These are phyloP conservation scores for Fomitopsis betulina DNA, from an alignment of 1,284 basidiomycete genomes.

Conservation along the genomic window DNA sequence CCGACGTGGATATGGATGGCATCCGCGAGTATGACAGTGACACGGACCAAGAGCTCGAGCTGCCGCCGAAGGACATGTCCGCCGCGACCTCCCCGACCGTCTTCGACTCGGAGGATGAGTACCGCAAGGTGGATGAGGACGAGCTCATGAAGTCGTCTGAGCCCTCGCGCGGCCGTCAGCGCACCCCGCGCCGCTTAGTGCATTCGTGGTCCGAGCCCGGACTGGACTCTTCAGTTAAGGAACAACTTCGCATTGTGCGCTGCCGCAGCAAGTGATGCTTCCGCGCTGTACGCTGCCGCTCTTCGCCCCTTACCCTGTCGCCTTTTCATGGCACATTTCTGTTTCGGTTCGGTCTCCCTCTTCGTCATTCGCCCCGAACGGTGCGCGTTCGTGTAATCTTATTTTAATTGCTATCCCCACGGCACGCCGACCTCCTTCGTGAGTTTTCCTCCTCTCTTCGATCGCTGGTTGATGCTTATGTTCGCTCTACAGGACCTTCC, in stretches of 20 bases:
- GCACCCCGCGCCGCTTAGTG: slow-evolving; percentile 24
- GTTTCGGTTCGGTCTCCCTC: neutral
- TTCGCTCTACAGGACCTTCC: slow-evolving; percentile 2
- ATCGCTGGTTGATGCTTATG: neutral
- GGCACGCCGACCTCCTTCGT: slow-evolving; percentile 12
- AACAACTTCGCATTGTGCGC: slow-evolving; percentile 12
- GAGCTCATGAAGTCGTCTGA: slow-evolving; percentile 14
- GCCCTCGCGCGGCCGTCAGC: slow-evolving; percentile 26
- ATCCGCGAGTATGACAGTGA: slow-evolving; percentile 33
- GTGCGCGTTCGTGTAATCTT: slow-evolving; percentile 6
- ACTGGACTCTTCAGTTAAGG: slow-evolving; percentile 17
- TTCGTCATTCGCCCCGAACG: slow-evolving; percentile 6
- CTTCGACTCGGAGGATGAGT: slow-evolving; percentile 26
- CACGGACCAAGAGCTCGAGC: slow-evolving; percentile 20
- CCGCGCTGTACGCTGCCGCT: neutral
- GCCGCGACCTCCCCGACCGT: slow-evolving; percentile 20
- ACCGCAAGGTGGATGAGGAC: slow-evolving; percentile 33
- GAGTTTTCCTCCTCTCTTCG: neutral
- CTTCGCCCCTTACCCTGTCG: neutral
- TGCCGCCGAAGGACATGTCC: slow-evolving; percentile 7
- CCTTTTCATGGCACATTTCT: neutral
- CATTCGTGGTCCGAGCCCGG: slow-evolving; percentile 32
- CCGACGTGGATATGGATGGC: slow-evolving; percentile 23
- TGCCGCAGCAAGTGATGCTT: slow-evolving; percentile 18
- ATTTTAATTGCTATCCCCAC: slow-evolving; percentile 10